A percentile compares a stretch with the other conserved stretches of the same genome.
Conservation (phyloP, 1,284 basidiomycete species). For the Ganoderma leucocontextum region DNA sequence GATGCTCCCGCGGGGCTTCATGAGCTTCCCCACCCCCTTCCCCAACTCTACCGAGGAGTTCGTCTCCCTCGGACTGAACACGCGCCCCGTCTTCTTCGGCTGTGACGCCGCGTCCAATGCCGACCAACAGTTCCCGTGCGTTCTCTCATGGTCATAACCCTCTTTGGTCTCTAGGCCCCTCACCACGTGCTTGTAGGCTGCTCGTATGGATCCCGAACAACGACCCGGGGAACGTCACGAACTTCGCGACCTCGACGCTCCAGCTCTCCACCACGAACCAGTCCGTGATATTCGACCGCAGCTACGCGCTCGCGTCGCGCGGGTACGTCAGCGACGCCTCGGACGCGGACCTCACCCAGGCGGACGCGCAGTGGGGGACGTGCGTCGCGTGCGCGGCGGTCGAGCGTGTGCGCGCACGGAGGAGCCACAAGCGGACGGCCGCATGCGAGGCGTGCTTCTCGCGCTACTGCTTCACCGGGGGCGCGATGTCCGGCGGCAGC, state of each 20-base stretch:
- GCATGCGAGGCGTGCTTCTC: constrained; percentile 15
- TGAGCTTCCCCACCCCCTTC: constrained; percentile 23
- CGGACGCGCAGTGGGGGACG: constrained; percentile 19
- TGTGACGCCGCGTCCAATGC: constrained; percentile 16
- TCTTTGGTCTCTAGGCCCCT: background rate
- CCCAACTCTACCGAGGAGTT: constrained; percentile 21
- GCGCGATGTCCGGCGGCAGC: background rate
- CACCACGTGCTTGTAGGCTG: background rate
- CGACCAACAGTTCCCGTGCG: constrained; percentile 14
- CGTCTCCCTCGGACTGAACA: constrained; percentile 13
- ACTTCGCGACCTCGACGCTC: constrained; percentile 18
- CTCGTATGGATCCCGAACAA: constrained; percentile 22
- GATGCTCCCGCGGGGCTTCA: constrained; percentile 13
- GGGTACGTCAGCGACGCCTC: constrained; percentile 3
- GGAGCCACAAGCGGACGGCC: constrained; percentile 9
- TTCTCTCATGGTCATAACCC: background rate
- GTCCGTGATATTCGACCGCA: constrained; percentile 13
- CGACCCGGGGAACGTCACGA: constrained; percentile 18
- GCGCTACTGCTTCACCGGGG: constrained; percentile 20
- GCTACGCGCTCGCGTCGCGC: constrained; percentile 18
- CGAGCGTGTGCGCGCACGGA: constrained; percentile 13
- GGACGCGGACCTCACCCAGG: background rate
- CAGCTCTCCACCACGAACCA: constrained; percentile 19
- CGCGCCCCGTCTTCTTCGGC: constrained; percentile 21
- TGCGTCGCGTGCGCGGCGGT: constrained; percentile 21